Percentiles rank a stretch among this genome's conserved stretches.
Conservation (phyloP, 495 filamentous ascomycete species). For the Lasiosphaeria ovina region DNA sequence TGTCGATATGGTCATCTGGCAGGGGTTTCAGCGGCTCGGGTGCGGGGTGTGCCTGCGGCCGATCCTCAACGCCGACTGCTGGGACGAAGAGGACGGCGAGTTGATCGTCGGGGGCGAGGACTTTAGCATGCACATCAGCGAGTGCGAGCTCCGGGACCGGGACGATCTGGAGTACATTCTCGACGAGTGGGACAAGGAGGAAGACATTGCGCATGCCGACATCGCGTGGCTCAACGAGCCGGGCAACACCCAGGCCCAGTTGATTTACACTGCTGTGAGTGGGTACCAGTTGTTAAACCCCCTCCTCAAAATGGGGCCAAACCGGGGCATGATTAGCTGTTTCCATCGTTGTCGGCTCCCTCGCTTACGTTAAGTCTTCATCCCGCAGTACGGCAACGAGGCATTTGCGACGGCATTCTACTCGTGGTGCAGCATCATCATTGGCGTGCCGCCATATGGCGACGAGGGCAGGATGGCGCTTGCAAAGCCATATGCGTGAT, state of each 20-base stretch:
- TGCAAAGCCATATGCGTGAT: not conserved
- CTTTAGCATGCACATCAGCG: not conserved
- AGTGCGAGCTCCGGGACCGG: not conserved
- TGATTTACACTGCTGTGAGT: not conserved
- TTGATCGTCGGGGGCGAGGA: not conserved
- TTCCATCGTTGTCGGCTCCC: no score
- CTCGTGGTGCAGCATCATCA: not conserved
- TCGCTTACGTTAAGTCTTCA: not conserved
- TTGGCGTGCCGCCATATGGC: not conserved
- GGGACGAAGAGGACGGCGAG: not conserved
- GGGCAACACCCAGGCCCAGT: not conserved
- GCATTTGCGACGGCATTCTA: not conserved
- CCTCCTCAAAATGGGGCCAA: not conserved
- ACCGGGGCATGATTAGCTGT: not conserved
- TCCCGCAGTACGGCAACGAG: not conserved
- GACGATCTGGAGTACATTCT: not conserved
- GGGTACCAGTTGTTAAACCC: not conserved
- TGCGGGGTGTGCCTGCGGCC: conserved; percentile 8
- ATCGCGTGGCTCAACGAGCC: not conserved
- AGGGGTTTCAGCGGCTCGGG: conserved; percentile 11
- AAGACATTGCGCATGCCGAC: not conserved
- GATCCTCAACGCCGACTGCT: not conserved
- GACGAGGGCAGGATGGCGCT: not conserved
- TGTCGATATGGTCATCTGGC: conserved; percentile 12
- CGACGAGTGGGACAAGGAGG: not conserved